Evolutionary conservation across 805 yeast species (phyloP).

Genomic region (Maudiozyma pseudohumilis): DNA sequence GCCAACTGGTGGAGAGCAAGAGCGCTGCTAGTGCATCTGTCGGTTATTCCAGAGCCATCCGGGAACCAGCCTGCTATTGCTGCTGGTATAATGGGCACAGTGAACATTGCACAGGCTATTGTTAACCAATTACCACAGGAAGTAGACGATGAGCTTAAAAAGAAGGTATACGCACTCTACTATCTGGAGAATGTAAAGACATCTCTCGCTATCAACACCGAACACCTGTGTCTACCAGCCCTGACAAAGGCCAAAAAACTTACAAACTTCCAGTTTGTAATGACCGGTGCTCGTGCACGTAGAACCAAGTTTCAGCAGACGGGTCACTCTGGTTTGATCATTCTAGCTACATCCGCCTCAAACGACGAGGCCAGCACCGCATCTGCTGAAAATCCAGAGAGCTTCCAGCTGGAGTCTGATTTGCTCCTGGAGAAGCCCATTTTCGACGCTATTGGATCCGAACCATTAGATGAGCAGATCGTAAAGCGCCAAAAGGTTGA

Average conservation of each 20-base stretch:
- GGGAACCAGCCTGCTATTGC: conserved; percentile 34
- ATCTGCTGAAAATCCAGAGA: conserved; percentile 37
- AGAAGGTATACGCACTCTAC: conserved; percentile 37
- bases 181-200: conserved; percentile 61
- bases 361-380: conserved; percentile 8
- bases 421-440: conserved; percentile 64
- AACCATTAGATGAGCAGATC: conserved; percentile 35
- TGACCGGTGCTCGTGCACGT: conserved; percentile 85
- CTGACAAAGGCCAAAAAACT: conserved; percentile 47
- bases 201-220: conserved; percentile 53
- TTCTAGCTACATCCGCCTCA: conserved; percentile 51
- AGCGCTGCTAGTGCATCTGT: conserved; percentile 51
- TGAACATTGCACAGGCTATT: conserved; percentile 22
- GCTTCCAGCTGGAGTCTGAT: conserved; percentile 61
- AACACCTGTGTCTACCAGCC: conserved; percentile 47
- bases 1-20: conserved; percentile 71
- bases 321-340: conserved; percentile 63
- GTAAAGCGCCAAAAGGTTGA: conserved; percentile 27
- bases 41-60: conserved; percentile 55
- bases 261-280: conserved; percentile 49
- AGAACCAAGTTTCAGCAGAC: conserved; percentile 73
- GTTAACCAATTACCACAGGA: conserved; percentile 16
- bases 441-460: conserved; percentile 50
- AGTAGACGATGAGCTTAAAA: conserved; percentile 23
- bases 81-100: conserved; percentile 25